phyloP scores from a whole-genome alignment of 2,329 filamentous ascomycete species.

The Ophiocordyceps camponoti-leonardi region DNA sequence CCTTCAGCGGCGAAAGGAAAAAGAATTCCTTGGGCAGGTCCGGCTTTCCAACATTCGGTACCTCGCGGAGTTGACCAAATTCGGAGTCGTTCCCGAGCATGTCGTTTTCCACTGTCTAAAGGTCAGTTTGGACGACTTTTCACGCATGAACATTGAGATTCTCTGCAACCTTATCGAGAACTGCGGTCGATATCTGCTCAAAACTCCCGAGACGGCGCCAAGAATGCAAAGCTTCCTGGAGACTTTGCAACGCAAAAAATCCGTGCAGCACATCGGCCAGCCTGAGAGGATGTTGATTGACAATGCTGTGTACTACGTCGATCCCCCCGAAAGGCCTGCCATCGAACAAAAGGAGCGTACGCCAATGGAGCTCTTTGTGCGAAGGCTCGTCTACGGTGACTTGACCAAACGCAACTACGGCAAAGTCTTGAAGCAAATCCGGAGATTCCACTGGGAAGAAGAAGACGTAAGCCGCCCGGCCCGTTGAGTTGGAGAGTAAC shows the following conservation, averaged over 20 bases:
- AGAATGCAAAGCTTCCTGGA: slow-evolving; percentile 90
- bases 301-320: slow-evolving; percentile 95
- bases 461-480: slow-evolving; percentile 37
- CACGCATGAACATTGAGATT: slow-evolving; percentile 97
- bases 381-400: slow-evolving; percentile 83
- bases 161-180: slow-evolving; percentile 93
- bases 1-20: slow-evolving; percentile 88
- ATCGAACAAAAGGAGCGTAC: slow-evolving; percentile 95
- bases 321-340: slow-evolving; percentile 80
- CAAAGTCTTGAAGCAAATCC: slow-evolving; percentile 84
- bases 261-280: slow-evolving; percentile 84
- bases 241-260: slow-evolving; percentile 88
- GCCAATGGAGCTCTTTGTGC: slow-evolving; percentile 80
- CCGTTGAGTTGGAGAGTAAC: too few relatives aligned
- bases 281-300: slow-evolving; percentile 97
- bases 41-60: slow-evolving; percentile 94
- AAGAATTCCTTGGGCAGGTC: slow-evolving; percentile 90
- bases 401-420: slow-evolving; percentile 89
- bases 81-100: slow-evolving; percentile 93
- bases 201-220: slow-evolving; percentile 81
- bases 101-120: slow-evolving; percentile 98
- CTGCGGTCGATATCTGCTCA: slow-evolving; percentile 82
- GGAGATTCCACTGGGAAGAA: slow-evolving; percentile 96
- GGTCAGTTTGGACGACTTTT: slow-evolving; percentile 93
- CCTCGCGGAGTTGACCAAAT: slow-evolving; percentile 91